phyloP scores from a whole-genome alignment of 148 eudicot species.

The Chenopodium album region DNA sequence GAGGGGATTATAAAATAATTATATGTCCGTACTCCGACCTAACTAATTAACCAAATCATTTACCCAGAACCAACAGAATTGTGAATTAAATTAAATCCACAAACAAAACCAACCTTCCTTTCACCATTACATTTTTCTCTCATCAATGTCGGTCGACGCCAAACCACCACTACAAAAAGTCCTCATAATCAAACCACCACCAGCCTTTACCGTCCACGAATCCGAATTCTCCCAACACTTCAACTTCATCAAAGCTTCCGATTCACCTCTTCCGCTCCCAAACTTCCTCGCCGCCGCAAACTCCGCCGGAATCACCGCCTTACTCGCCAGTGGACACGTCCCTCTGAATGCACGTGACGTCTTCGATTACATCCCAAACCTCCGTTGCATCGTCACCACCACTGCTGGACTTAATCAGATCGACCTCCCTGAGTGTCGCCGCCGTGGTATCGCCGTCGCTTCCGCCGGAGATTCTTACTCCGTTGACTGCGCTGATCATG shows the following conservation, averaged over 20 bases:
- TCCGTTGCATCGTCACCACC: constrained; percentile 50
- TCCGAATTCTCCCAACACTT: constrained; percentile 35
- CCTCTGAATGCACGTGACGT: constrained; percentile 29
- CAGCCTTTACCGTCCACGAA: constrained; percentile 25
- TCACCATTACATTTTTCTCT: no score
- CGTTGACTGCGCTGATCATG: constrained; percentile 61
- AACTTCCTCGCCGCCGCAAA: constrained; percentile 30
- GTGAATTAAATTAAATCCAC: no score
- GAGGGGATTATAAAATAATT: no score
- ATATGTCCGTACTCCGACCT: no score
- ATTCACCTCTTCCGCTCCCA: constrained; percentile 42
- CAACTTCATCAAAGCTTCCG: constrained; percentile 44
- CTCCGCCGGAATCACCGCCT: constrained; percentile 30
- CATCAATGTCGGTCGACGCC: no score
- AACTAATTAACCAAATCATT: no score
- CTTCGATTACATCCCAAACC: constrained; percentile 45
- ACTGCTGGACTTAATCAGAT: constrained; percentile 60
- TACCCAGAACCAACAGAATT: no score
- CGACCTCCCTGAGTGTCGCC: constrained; percentile 65
- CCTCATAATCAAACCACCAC: constrained; percentile 46
- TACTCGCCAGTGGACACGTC: constrained; percentile 22
- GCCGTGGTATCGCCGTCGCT: constrained; percentile 57
- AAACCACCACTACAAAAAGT: constrained; percentile 32
- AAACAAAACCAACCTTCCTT: neutral
- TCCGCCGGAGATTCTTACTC: constrained; percentile 37